phyloP scores from a whole-genome alignment of 768 basidiomycete species.

The Mycena galericulata region DNA sequence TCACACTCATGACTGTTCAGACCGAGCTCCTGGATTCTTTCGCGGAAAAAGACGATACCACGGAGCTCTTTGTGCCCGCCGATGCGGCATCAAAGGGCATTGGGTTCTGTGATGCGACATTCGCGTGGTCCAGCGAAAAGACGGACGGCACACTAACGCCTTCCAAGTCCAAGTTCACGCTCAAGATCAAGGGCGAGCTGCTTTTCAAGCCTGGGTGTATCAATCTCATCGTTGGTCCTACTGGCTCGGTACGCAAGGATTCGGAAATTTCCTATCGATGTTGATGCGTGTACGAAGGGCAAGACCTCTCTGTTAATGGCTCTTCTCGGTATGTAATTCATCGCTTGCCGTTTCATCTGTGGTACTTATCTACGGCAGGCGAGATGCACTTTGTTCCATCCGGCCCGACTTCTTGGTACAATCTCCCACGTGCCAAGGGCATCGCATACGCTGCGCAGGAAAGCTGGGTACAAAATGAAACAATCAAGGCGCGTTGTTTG shows the following conservation, averaged over 20 bases:
- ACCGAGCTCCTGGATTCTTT: constrained; percentile 63
- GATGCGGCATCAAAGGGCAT: constrained; percentile 44
- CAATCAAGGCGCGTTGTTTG: constrained; percentile 4
- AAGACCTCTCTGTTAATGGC: constrained; percentile 79
- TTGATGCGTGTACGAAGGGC: constrained; percentile 43
- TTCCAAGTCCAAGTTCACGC: constrained; percentile 59
- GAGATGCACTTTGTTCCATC: constrained; percentile 76
- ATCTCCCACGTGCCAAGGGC: constrained; percentile 75
- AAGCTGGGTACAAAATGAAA: constrained; percentile 82
- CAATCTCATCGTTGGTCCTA: constrained; percentile 74
- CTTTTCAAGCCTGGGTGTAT: constrained; percentile 64
- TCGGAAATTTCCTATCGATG: background rate
- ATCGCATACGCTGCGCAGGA: constrained; percentile 89
- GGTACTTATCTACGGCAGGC: constrained; percentile 42
- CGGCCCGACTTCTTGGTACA: constrained; percentile 70
- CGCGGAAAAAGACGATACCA: constrained; percentile 37
- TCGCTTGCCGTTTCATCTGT: too few relatives aligned
- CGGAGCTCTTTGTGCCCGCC: constrained; percentile 31
- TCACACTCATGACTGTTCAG: constrained; percentile 49
- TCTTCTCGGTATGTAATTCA: constrained; percentile 54
- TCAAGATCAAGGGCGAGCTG: constrained; percentile 64
- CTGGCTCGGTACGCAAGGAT: constrained; percentile 50
- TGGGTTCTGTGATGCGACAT: constrained; percentile 66
- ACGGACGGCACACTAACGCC: constrained; percentile 47
- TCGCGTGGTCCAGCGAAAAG: constrained; percentile 64